These are phyloP conservation scores for Pleurotus djamor DNA, from an alignment of 768 basidiomycete species.

Conservation along the genomic window DNA sequence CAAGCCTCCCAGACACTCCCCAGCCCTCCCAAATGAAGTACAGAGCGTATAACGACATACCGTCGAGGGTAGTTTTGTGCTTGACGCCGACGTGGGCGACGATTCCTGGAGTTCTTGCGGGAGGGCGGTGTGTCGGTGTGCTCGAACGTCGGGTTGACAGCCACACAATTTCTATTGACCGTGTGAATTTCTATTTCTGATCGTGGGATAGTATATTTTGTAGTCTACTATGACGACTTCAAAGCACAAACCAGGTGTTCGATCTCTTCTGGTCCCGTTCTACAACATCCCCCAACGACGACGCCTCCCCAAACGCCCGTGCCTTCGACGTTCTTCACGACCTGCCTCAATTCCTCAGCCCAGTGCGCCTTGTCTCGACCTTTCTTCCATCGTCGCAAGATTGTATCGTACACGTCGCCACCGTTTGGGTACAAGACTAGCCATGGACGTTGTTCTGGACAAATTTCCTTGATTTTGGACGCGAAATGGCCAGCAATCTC, in stretches of 20 bases:
- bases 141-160: constrained; percentile 2
- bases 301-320: constrained; percentile 9
- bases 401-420: constrained; percentile 51
- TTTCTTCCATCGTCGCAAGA: constrained; percentile 39
- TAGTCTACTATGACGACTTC: background rate
- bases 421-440: constrained; percentile 77
- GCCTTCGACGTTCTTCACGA: background rate
- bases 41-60: constrained; percentile 30
- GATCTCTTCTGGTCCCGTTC: constrained; percentile 9
- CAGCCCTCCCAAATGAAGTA: constrained; percentile 37
- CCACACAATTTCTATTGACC: background rate
- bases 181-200: background rate
- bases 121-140: constrained; percentile 12
- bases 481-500: constrained; percentile 36
- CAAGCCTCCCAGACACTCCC: constrained; percentile 15
- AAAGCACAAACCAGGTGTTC: background rate
- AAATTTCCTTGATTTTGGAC: constrained; percentile 11
- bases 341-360: constrained; percentile 7
- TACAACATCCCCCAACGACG: constrained; percentile 13
- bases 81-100: constrained; percentile 43
- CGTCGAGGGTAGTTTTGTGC: constrained; percentile 36
- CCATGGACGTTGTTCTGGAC: constrained; percentile 33
- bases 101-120: constrained; percentile 24
- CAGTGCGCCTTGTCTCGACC: constrained; percentile 2
- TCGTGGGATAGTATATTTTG: background rate